Conservation (phyloP, 2,329 filamentous ascomycete species). For the Pseudomassariella vexata region DNA sequence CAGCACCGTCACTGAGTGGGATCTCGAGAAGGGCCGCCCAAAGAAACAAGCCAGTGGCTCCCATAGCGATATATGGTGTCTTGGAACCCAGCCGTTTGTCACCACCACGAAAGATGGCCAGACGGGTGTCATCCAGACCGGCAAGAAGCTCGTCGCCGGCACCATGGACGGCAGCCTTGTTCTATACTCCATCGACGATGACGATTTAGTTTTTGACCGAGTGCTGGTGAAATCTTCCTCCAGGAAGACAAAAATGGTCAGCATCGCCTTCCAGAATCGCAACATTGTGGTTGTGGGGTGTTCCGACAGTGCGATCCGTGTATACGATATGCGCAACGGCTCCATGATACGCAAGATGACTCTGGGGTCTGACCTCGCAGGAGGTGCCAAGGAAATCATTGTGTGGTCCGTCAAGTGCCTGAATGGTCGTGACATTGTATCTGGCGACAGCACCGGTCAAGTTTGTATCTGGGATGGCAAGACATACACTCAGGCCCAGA, state of each 20-base stretch:
- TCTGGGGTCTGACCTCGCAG: slow-evolving; percentile 69
- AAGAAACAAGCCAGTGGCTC: slow-evolving; percentile 82
- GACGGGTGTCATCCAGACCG: slow-evolving; percentile 20
- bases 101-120: slow-evolving; percentile 3
- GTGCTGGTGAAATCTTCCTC: slow-evolving; percentile 70
- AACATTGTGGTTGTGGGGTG: slow-evolving; percentile 83
- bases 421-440: slow-evolving; percentile 83
- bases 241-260: slow-evolving; percentile 84
- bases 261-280: slow-evolving; percentile 81
- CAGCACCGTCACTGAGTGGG: slow-evolving; percentile 90
- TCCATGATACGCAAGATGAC: slow-evolving; percentile 76
- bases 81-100: slow-evolving; percentile 70
- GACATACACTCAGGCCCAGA: slow-evolving; percentile 82
- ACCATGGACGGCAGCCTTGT: slow-evolving; percentile 89
- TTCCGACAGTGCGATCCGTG: slow-evolving; percentile 87
- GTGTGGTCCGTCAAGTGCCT: slow-evolving; percentile 92
- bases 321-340: slow-evolving; percentile 80
- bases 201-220: slow-evolving; percentile 73
- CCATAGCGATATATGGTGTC: slow-evolving; percentile 95
- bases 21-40: slow-evolving; percentile 72
- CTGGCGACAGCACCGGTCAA: slow-evolving; percentile 90
- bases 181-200: slow-evolving; percentile 78
- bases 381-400: slow-evolving; percentile 77
- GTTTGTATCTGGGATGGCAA: slow-evolving; percentile 90
- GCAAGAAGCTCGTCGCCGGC: slow-evolving; percentile 64